Percentiles rank a stretch among this genome's conserved stretches.
Conservation (phyloP, 225 moss, liverwort and hornwort species). For the Pleurozium schreberi region DNA sequence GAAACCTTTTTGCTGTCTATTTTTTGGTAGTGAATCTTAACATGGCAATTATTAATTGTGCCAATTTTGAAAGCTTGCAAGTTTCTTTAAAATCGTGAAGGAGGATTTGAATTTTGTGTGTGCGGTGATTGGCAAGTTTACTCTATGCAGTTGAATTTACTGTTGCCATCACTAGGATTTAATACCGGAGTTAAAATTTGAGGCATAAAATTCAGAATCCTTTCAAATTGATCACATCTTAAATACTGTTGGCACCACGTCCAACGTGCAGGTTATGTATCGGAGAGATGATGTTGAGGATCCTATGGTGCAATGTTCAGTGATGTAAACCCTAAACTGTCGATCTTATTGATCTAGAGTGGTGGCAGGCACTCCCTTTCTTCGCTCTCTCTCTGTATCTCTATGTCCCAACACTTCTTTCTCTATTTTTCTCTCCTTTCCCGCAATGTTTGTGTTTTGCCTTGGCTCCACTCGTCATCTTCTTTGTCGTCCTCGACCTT, state of each 20-base stretch:
- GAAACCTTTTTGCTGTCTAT: too few relatives aligned
- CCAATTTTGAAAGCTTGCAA: too few relatives aligned
- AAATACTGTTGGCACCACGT: background rate
- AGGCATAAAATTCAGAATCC: too few relatives aligned
- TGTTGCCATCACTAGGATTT: background rate
- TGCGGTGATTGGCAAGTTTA: too few relatives aligned
- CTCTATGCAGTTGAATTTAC: background rate
- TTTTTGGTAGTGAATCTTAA: too few relatives aligned
- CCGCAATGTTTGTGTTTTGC: background rate
- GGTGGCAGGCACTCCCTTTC: constrained; percentile 1
- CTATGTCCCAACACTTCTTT: background rate
- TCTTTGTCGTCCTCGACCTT: background rate
- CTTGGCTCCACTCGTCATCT: background rate
- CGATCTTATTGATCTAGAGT: constrained; percentile 1
- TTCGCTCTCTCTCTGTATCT: background rate
- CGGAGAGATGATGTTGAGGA: background rate
- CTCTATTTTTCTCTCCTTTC: background rate
- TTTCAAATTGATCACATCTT: too few relatives aligned
- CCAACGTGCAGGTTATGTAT: background rate
- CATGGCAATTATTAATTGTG: too few relatives aligned
- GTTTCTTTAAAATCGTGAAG: too few relatives aligned
- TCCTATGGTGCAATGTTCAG: background rate
- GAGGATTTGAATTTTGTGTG: too few relatives aligned
- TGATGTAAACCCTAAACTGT: background rate
- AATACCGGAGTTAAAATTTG: background rate